Base-by-base conservation (phyloP, 305 asterid genomes). In the Fraxinus dipetala region DNA sequence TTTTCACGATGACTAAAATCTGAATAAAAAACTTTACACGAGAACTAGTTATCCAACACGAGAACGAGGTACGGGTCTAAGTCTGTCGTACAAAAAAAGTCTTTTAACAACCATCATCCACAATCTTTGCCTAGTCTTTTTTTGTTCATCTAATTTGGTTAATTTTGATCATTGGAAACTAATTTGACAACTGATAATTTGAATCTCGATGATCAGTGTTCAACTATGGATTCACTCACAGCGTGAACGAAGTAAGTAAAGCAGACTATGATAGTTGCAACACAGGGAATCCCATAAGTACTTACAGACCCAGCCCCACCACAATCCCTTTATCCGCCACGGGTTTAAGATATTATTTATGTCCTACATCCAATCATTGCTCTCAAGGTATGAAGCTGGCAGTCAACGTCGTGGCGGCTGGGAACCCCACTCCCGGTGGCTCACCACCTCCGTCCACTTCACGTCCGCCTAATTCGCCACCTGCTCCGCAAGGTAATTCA, bases 361-460 rank as follows among this genome's bases (percentile, higher is more conserved):
- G 93, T 36, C 86, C 87, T 1, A 48, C 80, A n/a, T 79, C 87
- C 34, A 54, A 78, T 77, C 93, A 90, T 80, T 90, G 93, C 77
- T 0, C 1, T 6, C 80, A 36, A 32, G 92, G 92, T 16, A 80
- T 82, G 89, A 88, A 82, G 56, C 9, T 90, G 43, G 31, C 85
- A 3, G 83, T 90, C 83, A 86, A 72, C 67, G 87, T 82, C 79
- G 18, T 67, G 74, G 34, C 65, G 16, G 79, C 48, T 0, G 84
- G 76, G 4, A 26, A 6, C 81, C n/a, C 86, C 79, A 1, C 84
- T 5, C 81, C 79, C 0, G 2, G 24, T 56, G 13, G 85, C 75
- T 13, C 88, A 2, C 77, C 89, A 4, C 78, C 87, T 0, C 69
- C 85, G 2, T 8, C 85, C 26, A 85, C 0, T 65, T 26, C 69